Base-by-base conservation (phyloP, 495 filamentous ascomycete species). In the Penicillium longicatenatum region DNA sequence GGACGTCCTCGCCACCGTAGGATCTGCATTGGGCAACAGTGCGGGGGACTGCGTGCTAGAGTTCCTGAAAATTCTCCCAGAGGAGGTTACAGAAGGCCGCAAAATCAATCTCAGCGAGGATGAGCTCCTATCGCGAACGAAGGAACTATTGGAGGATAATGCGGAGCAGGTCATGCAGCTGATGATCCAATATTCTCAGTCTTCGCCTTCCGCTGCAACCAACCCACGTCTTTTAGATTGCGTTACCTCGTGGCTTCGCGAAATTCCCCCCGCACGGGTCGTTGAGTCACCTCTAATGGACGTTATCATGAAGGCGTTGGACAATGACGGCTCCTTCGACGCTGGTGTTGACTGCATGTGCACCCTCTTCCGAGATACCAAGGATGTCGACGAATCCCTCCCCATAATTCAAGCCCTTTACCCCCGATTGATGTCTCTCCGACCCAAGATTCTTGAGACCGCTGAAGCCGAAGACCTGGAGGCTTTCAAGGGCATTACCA, bases 21-120 rank as follows among this genome's bases (percentile, higher is more conserved):
- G 95, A 21, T 80, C 85, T 31, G 80, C 87, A 14, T 80, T 99
- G 43, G 91, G 93, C 48, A 85, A 83, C 67, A 86, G 86, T 62
- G 84, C 89, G 44, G 83, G 88, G 61, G 86, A 93, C 52, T 93
- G 89, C 69, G 88, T 97, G 62, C 75, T 99, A 59, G 95, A 98
- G 69, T 98, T 99, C 73, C 80, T 99, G 54, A 92, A 87, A 68
- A 92, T 99, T 65, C 84, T 99, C 46, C 94, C 94, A 19, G 94
- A 99, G 80, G 94, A 99, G 83, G 95, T 99, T 71, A 98, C 91
- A 49, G 94, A 98, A 80, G 94, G 95, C 74, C 90, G 94, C 74
- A 98, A 97, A 79, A 96, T 98, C 83, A 95, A 90, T 82, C 82
- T 99, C 75, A 91, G 89, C 81, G 94, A 99, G 86, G 93, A 98